Evolutionary conservation across 495 filamentous ascomycete species (phyloP).

Genomic region (Tuber calosporum): DNA sequence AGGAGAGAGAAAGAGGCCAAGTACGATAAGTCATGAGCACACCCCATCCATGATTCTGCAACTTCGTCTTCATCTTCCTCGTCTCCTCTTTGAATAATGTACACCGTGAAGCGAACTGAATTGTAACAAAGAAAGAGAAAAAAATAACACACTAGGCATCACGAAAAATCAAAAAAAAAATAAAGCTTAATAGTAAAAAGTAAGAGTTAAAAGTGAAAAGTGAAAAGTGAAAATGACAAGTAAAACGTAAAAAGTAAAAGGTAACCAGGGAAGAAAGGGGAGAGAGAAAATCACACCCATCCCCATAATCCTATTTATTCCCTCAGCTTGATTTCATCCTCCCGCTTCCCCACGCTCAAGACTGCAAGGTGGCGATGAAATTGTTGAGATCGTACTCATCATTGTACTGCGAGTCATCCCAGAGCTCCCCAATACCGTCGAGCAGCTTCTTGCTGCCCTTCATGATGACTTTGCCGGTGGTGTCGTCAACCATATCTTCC

Average conservation of each 20-base stretch:
- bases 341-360: conserved; percentile 8
- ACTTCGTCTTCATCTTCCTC: not conserved
- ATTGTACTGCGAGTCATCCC: conserved; percentile 94
- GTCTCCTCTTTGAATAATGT: not conserved
- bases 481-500: conserved; percentile 88
- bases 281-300: not conserved
- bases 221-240: too few relatives aligned
- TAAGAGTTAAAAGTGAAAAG: too few relatives aligned
- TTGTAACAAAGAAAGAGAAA: not conserved
- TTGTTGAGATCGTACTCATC: conserved; percentile 92
- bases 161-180: not conserved
- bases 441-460: conserved; percentile 91
- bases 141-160: not conserved
- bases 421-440: conserved; percentile 89
- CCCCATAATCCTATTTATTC: not conserved
- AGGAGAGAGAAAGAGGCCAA: not conserved
- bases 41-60: not conserved
- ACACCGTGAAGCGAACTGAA: not conserved
- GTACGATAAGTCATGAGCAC: not conserved
- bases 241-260: too few relatives aligned
- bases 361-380: conserved; percentile 82
- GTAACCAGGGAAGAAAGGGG: not conserved
- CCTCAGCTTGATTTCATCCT: not conserved
- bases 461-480: conserved; percentile 82
- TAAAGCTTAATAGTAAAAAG: not conserved